Evolutionary conservation across 352 stramenopile species (phyloP).

Genomic region (Pythium insidiosum): DNA sequence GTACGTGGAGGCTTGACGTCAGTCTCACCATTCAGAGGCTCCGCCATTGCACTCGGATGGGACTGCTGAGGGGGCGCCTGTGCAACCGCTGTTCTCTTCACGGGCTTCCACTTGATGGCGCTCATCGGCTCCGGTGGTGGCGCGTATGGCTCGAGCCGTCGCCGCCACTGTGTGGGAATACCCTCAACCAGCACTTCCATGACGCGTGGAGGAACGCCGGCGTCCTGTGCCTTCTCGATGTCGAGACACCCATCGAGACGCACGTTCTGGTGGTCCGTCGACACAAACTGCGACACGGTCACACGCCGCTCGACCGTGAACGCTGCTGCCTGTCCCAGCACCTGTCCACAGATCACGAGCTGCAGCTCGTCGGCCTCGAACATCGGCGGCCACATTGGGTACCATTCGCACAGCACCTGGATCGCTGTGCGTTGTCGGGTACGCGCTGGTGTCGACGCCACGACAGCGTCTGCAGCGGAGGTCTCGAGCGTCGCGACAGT

Average conservation of each 20-base stretch:
- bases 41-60: no score
- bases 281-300: slow-evolving; percentile 30
- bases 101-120: slow-evolving; percentile 1
- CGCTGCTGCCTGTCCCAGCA: slow-evolving; percentile 10
- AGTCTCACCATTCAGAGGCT: no score
- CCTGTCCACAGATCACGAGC: slow-evolving; percentile 29
- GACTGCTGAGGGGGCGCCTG: neutral
- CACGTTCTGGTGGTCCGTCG: slow-evolving; percentile 27
- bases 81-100: neutral
- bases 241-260: slow-evolving; percentile 31
- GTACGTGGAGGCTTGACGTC: no score
- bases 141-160: slow-evolving; percentile 10
- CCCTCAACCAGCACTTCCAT: slow-evolving; percentile 46
- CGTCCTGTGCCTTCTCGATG: slow-evolving; percentile 20
- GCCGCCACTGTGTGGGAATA: slow-evolving; percentile 38
- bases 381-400: slow-evolving; percentile 18
- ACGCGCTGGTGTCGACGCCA: slow-evolving; percentile 3
- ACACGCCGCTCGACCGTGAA: slow-evolving; percentile 38
- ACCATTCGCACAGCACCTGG: slow-evolving; percentile 21
- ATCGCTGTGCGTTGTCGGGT: slow-evolving; percentile 11
- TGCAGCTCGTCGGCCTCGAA: slow-evolving; percentile 12
- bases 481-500: neutral
- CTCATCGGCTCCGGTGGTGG: slow-evolving; percentile 6
- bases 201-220: slow-evolving; percentile 24
- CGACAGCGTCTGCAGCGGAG: slow-evolving; percentile 1